A percentile compares a stretch with the other conserved stretches of the same genome.
These are phyloP conservation scores for Ceratocystis albifundus DNA, from an alignment of 2,329 filamentous ascomycete genomes.

Conservation along the genomic window DNA sequence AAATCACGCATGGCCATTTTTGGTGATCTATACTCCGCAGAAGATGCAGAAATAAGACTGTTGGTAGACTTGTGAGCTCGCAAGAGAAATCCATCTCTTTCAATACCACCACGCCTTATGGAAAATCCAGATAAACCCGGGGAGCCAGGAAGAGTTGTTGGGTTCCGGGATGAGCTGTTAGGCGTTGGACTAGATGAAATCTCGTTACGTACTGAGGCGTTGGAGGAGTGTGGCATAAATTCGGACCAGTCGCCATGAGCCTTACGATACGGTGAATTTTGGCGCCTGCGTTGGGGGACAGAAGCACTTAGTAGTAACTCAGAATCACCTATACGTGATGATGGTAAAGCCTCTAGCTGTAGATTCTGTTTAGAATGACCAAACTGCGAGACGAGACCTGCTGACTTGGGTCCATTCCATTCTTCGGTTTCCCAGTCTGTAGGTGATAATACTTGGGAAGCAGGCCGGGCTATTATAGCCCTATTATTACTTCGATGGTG, in stretches of 20 bases:
- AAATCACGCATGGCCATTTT: conserved; percentile 1
- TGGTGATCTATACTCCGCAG: conserved; percentile 9
- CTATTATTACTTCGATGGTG: conserved; percentile 4
- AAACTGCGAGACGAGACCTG: background rate
- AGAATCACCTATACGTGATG: conserved; percentile 3
- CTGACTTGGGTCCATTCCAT: conserved; percentile 1
- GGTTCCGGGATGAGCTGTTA: background rate
- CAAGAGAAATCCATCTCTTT: background rate
- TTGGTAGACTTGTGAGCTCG: conserved; percentile 12
- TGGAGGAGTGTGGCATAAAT: conserved; percentile 9
- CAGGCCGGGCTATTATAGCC: conserved; percentile 14
- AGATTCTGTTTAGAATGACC: background rate
- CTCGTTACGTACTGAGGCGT: conserved; percentile 11
- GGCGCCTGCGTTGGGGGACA: conserved; percentile 6
- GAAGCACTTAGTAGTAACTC: background rate
- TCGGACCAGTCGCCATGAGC: conserved; percentile 11
- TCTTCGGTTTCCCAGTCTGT: conserved; percentile 18
- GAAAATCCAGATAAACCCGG: background rate
- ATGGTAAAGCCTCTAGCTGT: background rate
- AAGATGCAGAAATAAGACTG: conserved; percentile 16
- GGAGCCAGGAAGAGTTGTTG: background rate
- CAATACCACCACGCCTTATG: background rate
- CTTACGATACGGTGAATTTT: conserved; percentile 15
- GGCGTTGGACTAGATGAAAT: background rate
- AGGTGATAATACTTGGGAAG: conserved; percentile 7